phyloP scores from a whole-genome alignment of 2,329 filamentous ascomycete genomes.

The Pseudogymnoascus sp. region DNA sequence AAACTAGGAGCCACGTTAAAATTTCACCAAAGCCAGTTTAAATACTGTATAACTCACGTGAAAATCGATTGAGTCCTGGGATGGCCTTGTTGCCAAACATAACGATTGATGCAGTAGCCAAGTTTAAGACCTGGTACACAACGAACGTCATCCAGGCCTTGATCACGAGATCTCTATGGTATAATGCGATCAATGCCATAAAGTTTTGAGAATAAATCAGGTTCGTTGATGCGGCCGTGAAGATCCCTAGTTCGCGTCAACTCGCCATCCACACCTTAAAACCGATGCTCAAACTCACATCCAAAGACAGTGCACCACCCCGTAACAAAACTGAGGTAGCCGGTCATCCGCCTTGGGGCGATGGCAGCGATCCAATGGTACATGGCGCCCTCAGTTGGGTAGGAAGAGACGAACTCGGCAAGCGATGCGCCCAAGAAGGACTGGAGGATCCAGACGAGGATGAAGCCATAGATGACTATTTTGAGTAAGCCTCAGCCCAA shows the following conservation, averaged over 20 bases:
- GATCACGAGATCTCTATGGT: conserved; percentile 32
- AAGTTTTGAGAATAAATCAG: conserved; percentile 35
- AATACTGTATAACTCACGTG: conserved; percentile 21
- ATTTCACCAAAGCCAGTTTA: not conserved
- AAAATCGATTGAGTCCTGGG: conserved; percentile 36
- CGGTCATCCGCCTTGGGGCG: conserved; percentile 32
- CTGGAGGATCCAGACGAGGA: conserved; percentile 39
- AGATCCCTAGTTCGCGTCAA: conserved; percentile 29
- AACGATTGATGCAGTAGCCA: conserved; percentile 36
- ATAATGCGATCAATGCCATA: conserved; percentile 36
- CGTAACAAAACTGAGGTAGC: conserved; percentile 36
- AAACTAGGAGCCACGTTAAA: conserved; percentile 21
- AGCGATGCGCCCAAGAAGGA: conserved; percentile 38
- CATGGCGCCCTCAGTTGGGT: conserved; percentile 42
- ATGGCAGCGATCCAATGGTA: conserved; percentile 44
- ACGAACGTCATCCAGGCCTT: conserved; percentile 42
- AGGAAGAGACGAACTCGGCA: conserved; percentile 40
- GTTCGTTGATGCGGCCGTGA: conserved; percentile 22
- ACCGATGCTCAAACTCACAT: conserved; percentile 28
- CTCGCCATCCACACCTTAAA: not conserved
- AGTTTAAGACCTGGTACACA: conserved; percentile 35
- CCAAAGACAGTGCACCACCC: conserved; percentile 34
- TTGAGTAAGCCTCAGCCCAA: not conserved
- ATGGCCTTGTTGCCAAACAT: conserved; percentile 41
- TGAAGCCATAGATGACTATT: conserved; percentile 41